These are phyloP conservation scores for Cymbomonas tetramitiformis DNA, from an alignment of 139 green algal species.

Conservation along the genomic window DNA sequence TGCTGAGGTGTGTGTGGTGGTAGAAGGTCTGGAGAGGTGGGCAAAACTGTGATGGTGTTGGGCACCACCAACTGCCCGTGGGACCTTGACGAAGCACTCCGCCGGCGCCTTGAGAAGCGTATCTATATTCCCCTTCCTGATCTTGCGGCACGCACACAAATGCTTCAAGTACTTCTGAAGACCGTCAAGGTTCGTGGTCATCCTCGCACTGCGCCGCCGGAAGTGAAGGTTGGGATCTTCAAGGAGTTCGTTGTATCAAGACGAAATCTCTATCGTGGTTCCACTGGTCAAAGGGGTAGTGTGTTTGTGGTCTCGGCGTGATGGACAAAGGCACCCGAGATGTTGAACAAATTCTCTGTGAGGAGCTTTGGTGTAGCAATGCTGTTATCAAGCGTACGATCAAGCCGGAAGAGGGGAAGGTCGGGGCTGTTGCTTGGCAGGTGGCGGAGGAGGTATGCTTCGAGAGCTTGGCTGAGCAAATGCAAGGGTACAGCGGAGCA, in stretches of 20 bases:
- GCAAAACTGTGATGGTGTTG: slow-evolving; percentile 17
- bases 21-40: background rate
- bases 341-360: no score
- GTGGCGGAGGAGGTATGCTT: slow-evolving; percentile 3
- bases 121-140: slow-evolving; percentile 23
- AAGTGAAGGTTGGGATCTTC: no score
- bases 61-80: slow-evolving; percentile 21
- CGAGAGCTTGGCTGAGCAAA: slow-evolving; percentile 22
- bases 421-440: slow-evolving; percentile 7
- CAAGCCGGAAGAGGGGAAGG: no score
- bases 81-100: slow-evolving; percentile 24
- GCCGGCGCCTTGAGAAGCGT: slow-evolving; percentile 21
- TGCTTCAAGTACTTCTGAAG: no score
- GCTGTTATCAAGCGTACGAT: no score
- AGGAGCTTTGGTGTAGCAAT: no score
- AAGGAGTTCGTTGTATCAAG: no score
- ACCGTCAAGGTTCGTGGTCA: no score
- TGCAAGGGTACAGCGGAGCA: slow-evolving; percentile 18
- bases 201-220: no score
- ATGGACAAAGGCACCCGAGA: no score
- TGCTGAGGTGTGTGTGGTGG: background rate
- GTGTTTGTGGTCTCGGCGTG: slow-evolving; percentile 4
- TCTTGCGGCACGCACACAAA: no score
- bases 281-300: background rate
- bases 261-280: no score